A percentile compares a stretch with the other conserved stretches of the same genome.
Conservation (phyloP, 148 eudicot genomes). For the Cornus suecica region DNA sequence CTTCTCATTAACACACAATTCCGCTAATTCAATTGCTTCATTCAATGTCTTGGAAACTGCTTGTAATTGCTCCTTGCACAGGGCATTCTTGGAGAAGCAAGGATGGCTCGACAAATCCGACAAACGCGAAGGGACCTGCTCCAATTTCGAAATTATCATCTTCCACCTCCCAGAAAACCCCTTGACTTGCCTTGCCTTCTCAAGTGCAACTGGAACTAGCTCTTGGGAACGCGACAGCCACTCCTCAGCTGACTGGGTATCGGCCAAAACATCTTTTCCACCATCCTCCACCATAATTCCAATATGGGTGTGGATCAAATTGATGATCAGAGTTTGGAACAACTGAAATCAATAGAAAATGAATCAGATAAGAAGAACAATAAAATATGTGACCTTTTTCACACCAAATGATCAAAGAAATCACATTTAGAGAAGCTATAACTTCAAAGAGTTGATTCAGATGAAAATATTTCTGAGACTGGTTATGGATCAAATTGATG, state of each 20-base stretch:
- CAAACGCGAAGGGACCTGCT: conserved; percentile 64
- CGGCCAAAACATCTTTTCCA: conserved; percentile 20
- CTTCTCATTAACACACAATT: conserved; percentile 59
- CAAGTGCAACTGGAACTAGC: conserved; percentile 62
- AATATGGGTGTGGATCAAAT: not conserved
- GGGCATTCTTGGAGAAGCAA: conserved; percentile 73
- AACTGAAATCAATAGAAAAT: conserved; percentile 17
- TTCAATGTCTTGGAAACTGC: conserved; percentile 63
- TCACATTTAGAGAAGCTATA: not conserved
- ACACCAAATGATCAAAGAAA: not conserved
- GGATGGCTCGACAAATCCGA: conserved; percentile 94
- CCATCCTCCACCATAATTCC: conserved; percentile 67
- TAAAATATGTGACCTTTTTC: not conserved
- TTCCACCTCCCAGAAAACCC: conserved; percentile 84
- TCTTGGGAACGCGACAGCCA: conserved; percentile 63
- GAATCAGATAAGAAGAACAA: conserved; percentile 20
- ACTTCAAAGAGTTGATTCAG: conserved; percentile 7
- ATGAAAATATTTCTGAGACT: conserved; percentile 8
- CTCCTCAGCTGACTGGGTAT: conserved; percentile 51
- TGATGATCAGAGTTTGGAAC: not conserved
- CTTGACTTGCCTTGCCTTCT: conserved; percentile 61
- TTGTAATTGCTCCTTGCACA: conserved; percentile 85
- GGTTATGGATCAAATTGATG: conserved; percentile 3
- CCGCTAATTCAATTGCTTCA: conserved; percentile 60
- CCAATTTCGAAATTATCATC: conserved; percentile 68